Evolutionary conservation across 2,329 filamentous ascomycete species (phyloP).

Genomic region (Cladosporium austrohemisphaericum): DNA sequence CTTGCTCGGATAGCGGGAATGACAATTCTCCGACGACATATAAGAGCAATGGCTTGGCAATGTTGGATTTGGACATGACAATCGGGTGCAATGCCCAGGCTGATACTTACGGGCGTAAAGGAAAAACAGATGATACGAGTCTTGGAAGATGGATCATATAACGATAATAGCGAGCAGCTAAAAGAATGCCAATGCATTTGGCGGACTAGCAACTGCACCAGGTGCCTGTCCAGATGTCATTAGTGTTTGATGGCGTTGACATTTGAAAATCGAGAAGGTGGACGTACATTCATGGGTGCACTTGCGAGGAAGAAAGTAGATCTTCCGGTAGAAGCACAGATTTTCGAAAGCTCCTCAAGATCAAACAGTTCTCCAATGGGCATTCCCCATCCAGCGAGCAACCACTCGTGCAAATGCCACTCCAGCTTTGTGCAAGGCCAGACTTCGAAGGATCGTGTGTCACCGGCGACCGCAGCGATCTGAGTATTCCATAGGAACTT

Average conservation of each 20-base stretch:
- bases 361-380: constrained; percentile 52
- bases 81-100: too few relatives aligned
- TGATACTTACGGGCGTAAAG: too few relatives aligned
- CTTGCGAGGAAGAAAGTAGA: constrained; percentile 49
- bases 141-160: too few relatives aligned
- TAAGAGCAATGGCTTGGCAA: too few relatives aligned
- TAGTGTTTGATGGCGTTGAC: constrained; percentile 25
- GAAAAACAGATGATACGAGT: too few relatives aligned
- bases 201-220: constrained; percentile 37
- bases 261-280: background rate
- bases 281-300: constrained; percentile 45
- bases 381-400: constrained; percentile 49
- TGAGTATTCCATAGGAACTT: background rate
- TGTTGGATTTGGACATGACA: too few relatives aligned
- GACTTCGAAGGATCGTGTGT: constrained; percentile 21
- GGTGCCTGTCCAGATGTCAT: constrained; percentile 32
- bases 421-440: constrained; percentile 36
- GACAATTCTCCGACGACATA: too few relatives aligned
- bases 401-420: constrained; percentile 43
- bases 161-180: too few relatives aligned
- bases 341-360: constrained; percentile 42
- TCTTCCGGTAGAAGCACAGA: constrained; percentile 37
- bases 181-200: constrained; percentile 39
- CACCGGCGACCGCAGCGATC: background rate
- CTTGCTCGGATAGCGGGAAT: too few relatives aligned